Conservation (phyloP, 2,329 filamentous ascomycete genomes). For the Pseudogymnoascus sp. region DNA sequence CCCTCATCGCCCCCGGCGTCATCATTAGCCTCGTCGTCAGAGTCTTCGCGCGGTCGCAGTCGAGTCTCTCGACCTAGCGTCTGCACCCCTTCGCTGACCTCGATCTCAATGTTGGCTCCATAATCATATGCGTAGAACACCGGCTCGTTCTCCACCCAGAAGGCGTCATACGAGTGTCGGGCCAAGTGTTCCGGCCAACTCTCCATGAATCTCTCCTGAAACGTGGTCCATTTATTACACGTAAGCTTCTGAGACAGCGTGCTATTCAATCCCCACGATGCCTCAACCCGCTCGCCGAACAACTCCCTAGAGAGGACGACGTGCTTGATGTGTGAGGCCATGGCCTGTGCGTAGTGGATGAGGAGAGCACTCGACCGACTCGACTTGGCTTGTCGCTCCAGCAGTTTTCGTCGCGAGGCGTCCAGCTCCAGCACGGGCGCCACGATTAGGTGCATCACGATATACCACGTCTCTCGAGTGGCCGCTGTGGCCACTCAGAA, state of each 20-base stretch:
- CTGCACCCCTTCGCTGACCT: not conserved
- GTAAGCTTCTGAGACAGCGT: not conserved
- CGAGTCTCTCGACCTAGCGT: not conserved
- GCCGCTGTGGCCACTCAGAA: not conserved
- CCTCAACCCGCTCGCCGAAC: not conserved
- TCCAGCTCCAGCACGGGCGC: not conserved
- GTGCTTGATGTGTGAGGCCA: not conserved
- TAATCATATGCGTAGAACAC: not conserved
- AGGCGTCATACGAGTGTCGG: constrained; percentile 19
- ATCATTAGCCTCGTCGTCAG: not conserved
- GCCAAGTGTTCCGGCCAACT: not conserved
- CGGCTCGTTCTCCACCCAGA: constrained; percentile 10
- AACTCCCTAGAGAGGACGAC: not conserved
- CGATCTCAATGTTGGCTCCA: not conserved
- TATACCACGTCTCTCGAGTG: not conserved
- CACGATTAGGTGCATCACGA: not conserved
- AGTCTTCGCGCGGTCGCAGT: not conserved
- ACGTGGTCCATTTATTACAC: not conserved
- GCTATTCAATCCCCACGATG: not conserved
- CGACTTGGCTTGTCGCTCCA: not conserved
- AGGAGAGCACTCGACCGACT: not conserved
- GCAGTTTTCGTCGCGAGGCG: not conserved
- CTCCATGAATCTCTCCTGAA: not conserved
- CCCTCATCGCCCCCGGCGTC: not conserved
- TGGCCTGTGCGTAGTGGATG: not conserved